Evolutionary conservation across 2,329 filamentous ascomycete species (phyloP).

Genomic region (Fusarium kyushuense): DNA sequence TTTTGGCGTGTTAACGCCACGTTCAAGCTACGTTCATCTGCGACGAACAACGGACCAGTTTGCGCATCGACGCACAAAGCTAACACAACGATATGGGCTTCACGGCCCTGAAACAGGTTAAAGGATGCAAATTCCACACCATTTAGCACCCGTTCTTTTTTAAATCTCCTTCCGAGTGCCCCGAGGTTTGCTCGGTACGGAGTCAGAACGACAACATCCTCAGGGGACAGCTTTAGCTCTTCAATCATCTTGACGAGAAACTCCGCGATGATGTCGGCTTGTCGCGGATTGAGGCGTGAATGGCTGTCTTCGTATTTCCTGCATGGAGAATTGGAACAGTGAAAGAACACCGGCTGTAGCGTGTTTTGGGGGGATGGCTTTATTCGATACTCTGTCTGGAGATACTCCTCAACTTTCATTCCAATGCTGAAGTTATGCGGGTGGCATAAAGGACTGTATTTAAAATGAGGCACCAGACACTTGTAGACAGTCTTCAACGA

Average conservation of each 20-base stretch:
- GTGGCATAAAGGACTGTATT: background rate
- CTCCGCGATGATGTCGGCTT: background rate
- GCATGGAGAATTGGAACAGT: background rate
- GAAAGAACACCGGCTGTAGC: background rate
- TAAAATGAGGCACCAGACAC: background rate
- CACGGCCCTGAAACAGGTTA: background rate
- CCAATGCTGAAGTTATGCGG: background rate
- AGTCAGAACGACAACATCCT: constrained; percentile 1
- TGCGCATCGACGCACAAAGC: background rate
- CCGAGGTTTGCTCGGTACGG: background rate
- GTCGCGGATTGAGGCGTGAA: background rate
- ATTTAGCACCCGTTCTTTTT: rapidly evolving
- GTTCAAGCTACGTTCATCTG: background rate
- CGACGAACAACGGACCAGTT: background rate
- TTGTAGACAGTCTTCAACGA: background rate
- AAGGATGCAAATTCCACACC: background rate
- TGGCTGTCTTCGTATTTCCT: background rate
- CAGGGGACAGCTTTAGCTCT: rapidly evolving
- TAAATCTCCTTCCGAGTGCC: background rate
- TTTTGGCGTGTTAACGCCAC: constrained; percentile 8
- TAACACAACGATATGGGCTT: background rate
- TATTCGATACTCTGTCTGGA: rapidly evolving
- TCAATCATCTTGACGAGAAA: background rate
- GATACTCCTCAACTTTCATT: background rate
- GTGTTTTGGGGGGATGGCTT: rapidly evolving